These are phyloP conservation scores for Colletotrichum chlorophyti DNA, from an alignment of 2,329 filamentous ascomycete genomes.

Conservation along the genomic window DNA sequence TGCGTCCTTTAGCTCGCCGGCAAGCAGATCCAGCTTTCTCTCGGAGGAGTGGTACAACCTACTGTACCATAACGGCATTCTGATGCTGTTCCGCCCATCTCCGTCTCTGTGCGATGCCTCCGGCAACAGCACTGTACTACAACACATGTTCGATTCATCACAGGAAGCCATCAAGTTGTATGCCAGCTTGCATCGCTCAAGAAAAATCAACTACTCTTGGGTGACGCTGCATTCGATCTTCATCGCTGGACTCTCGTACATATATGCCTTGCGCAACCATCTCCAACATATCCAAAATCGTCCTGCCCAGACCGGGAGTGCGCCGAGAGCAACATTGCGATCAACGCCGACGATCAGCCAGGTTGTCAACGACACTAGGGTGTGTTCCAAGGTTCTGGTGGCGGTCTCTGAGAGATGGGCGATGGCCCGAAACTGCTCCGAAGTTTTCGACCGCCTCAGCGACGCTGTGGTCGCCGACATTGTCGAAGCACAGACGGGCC, in stretches of 20 bases:
- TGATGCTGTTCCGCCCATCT: slow-evolving; percentile 50
- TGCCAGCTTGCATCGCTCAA: slow-evolving; percentile 48
- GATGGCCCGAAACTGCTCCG: slow-evolving; percentile 45
- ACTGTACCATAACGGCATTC: slow-evolving; percentile 48
- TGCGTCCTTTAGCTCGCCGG: slow-evolving; percentile 21
- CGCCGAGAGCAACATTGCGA: slow-evolving; percentile 32
- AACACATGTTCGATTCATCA: slow-evolving; percentile 46
- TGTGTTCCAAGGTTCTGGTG: slow-evolving; percentile 51
- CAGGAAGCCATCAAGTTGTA: slow-evolving; percentile 49
- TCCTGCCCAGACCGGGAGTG: background rate
- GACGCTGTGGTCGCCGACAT: slow-evolving; percentile 49
- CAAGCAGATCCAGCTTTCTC: slow-evolving; percentile 45
- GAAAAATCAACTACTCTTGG: slow-evolving; percentile 56
- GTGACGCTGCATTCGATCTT: slow-evolving; percentile 56
- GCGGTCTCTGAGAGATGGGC: slow-evolving; percentile 52
- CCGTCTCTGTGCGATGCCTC: slow-evolving; percentile 38
- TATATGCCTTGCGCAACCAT: slow-evolving; percentile 49
- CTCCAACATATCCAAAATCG: slow-evolving; percentile 39
- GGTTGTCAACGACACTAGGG: slow-evolving; percentile 48
- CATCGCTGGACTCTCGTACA: slow-evolving; percentile 51
- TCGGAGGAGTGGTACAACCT: slow-evolving; percentile 50
- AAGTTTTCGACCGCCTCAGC: slow-evolving; percentile 49
- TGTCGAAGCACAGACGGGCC: slow-evolving; percentile 36
- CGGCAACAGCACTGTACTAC: slow-evolving; percentile 36
- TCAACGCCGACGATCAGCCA: slow-evolving; percentile 46